Evolutionary conservation across 169 alveolate species (phyloP).

Genomic region (Eimeria brunetti): DNA sequence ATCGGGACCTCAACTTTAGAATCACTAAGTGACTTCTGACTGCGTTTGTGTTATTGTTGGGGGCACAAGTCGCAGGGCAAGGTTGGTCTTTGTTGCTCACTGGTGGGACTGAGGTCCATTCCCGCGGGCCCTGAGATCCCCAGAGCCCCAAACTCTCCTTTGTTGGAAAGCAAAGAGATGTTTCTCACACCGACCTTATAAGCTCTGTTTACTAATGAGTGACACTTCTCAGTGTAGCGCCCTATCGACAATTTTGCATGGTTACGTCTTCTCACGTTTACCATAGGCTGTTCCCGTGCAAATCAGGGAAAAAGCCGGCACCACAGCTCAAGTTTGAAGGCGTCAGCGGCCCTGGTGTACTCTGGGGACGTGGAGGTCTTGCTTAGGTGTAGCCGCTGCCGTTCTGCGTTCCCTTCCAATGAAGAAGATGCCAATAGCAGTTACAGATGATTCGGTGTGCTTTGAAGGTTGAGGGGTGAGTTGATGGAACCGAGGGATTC

Average conservation of each 20-base stretch:
- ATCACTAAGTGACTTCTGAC: no score
- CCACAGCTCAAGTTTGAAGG: neutral
- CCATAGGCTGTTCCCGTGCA: neutral
- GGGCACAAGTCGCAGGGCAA: no score
- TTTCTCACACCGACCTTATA: no score
- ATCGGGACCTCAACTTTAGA: no score
- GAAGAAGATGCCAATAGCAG: neutral
- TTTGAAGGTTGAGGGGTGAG: neutral
- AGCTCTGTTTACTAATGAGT: neutral
- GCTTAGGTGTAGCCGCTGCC: neutral
- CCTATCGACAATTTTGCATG: neutral
- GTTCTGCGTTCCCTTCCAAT: neutral
- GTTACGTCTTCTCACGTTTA: neutral
- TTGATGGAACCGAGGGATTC: neutral
- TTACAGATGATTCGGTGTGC: neutral
- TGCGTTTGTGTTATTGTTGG: no score
- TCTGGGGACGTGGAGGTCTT: neutral
- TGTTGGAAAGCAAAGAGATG: no score
- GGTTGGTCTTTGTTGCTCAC: no score
- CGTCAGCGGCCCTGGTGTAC: neutral
- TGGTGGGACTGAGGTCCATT: no score
- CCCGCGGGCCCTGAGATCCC: no score
- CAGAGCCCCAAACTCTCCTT: no score
- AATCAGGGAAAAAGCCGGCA: neutral
- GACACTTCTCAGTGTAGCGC: neutral